Base-by-base conservation (phyloP, 768 basidiomycete genomes). In the Chalciporus chontae region DNA sequence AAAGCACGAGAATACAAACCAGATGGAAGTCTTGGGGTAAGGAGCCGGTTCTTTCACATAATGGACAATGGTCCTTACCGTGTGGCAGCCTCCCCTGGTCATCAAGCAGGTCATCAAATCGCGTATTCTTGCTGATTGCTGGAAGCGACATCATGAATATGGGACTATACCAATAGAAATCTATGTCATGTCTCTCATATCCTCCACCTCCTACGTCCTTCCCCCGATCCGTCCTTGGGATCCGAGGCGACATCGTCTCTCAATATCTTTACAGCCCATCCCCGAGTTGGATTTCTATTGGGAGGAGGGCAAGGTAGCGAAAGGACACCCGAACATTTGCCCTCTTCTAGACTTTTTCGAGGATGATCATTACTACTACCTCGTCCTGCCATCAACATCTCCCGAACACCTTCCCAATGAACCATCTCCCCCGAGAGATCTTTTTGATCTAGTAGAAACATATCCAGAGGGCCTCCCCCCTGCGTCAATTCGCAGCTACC, bases 71-170 rank as follows among this genome's bases (percentile, higher is more conserved):
- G 37, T 39, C 40, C 57, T 58, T 43, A 55, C 51, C 41, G 9
- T 46, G 26, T 34, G 27, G 48, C 45, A 94, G 92, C 87, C 93
- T 4, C 84, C 88, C 32, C 72, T 96, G 52, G 87, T 99, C 60
- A 93, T 99, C 71, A 99, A 99, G 65, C 94, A 96, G 69, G 86
- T 98, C 62, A 94, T 98, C 75, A 98, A 98, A 70, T 94, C 91
- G 41, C 89, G 96, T 45, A 99, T 99, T 52, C 79, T 99, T 45
- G 95, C 95, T 26, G 95, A 99, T 72, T 98, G 95, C 69, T 99
- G 96, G 96, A 98, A 98, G 74, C 90, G 90, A 63, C 95, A 99
- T 66, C 88, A 90, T 38, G 82, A 86, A 54, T 81, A 90, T 66
- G 95, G 95, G 49, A 96, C 96, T 8, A 96, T 98, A 61, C 95